Evolutionary conservation across 352 stramenopile genomes (phyloP).

Genomic region (Aphanomyces cochlioides): DNA sequence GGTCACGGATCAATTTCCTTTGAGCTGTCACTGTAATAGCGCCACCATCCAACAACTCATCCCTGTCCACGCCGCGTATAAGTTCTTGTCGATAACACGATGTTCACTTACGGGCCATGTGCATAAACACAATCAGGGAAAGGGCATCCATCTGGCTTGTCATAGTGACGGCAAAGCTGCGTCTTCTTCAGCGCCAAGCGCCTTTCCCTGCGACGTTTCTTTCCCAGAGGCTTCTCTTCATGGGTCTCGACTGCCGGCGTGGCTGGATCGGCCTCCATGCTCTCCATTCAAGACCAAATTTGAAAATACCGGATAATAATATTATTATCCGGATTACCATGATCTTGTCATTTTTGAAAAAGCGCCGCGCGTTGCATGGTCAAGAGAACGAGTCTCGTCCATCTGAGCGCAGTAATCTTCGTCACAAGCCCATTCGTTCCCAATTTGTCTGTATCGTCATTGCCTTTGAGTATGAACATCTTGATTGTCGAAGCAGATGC

Average conservation of each 20-base stretch:
- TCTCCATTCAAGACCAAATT: conserved; percentile 25
- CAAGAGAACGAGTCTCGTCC: background rate
- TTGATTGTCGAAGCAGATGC: conserved; percentile 29
- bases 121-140: conserved; percentile 82
- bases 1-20: conserved; percentile 75
- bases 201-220: conserved; percentile 64
- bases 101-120: conserved; percentile 42
- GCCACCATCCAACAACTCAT: conserved; percentile 54
- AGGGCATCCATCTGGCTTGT: conserved; percentile 75
- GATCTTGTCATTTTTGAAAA: background rate
- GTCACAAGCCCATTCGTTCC: no score
- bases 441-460: no score
- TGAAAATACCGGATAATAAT: conserved; percentile 11
- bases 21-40: conserved; percentile 62
- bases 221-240: conserved; percentile 32
- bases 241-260: background rate
- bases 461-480: conserved; percentile 1
- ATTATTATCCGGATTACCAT: conserved; percentile 10
- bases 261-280: background rate
- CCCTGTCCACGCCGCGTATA: conserved; percentile 30
- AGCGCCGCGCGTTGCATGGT: background rate
- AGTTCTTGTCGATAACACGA: background rate
- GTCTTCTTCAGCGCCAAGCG: conserved; percentile 70
- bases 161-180: conserved; percentile 80
- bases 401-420: background rate